phyloP scores from a whole-genome alignment of 345 rosid genomes.

The Salix dunnii region DNA sequence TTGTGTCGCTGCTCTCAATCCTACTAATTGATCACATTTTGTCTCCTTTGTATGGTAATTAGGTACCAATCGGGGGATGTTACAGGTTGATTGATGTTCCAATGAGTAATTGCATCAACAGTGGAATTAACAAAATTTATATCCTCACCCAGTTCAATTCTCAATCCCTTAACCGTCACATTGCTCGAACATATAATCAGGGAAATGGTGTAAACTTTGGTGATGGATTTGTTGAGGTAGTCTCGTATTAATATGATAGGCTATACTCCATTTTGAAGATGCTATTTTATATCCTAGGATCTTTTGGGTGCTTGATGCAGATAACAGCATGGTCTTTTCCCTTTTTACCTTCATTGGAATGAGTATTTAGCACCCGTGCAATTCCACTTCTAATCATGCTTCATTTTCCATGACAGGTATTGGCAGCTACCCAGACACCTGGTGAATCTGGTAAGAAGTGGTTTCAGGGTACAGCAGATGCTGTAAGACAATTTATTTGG shows the following conservation, averaged over 20 bases:
- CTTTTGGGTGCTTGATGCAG: background rate
- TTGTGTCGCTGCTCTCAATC: background rate
- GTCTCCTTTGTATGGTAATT: slow-evolving; percentile 10
- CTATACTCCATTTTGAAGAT: background rate
- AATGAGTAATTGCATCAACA: slow-evolving; percentile 86
- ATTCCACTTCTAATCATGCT: slow-evolving; percentile 6
- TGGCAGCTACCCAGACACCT: slow-evolving; percentile 86
- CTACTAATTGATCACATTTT: background rate
- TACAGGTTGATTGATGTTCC: slow-evolving; percentile 84
- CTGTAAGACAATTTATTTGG: slow-evolving; percentile 82
- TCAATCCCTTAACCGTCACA: slow-evolving; percentile 75
- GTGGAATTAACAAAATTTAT: slow-evolving; percentile 81
- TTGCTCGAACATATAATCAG: slow-evolving; percentile 58
- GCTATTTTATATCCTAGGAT: background rate
- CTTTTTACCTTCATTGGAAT: background rate
- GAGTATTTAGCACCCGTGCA: too few relatives aligned
- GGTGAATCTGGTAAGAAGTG: slow-evolving; percentile 81
- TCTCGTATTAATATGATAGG: background rate
- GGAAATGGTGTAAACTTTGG: slow-evolving; percentile 72
- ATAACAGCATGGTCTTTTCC: background rate
- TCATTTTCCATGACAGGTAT: slow-evolving; percentile 39
- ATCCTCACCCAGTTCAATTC: slow-evolving; percentile 91
- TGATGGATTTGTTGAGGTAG: slow-evolving; percentile 80
- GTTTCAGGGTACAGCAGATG: slow-evolving; percentile 98
- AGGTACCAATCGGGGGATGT: slow-evolving; percentile 88